A percentile compares a stretch with the other conserved stretches of the same genome.
Conservation (phyloP, 805 yeast genomes). For the Zygoascus flipseniorum region DNA sequence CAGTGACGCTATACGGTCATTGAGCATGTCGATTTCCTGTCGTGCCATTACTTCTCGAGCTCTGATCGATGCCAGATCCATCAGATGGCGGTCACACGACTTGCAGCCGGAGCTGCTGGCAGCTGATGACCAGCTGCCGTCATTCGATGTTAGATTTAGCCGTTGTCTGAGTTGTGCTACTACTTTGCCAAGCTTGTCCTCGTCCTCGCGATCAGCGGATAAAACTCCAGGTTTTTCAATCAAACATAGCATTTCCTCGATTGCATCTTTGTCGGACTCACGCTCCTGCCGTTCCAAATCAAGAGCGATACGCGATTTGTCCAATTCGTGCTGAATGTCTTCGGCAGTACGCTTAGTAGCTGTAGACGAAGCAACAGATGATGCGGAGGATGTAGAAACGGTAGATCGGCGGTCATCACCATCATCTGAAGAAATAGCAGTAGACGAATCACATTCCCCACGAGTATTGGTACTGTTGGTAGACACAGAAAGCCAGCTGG, state of each 20-base stretch:
- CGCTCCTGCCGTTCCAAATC: conserved; percentile 14
- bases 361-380: background rate
- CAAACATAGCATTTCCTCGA: background rate
- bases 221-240: background rate
- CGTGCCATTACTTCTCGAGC: conserved; percentile 25
- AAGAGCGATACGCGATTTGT: conserved; percentile 4
- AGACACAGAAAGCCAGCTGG: conserved; percentile 1
- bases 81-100: conserved; percentile 21
- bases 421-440: conserved; percentile 3
- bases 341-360: background rate
- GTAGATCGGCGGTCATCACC: background rate
- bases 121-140: background rate
- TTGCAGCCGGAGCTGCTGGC: conserved; percentile 7
- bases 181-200: background rate
- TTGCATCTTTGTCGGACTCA: conserved; percentile 5
- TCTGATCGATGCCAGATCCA: conserved; percentile 24
- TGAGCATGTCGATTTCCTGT: conserved; percentile 23
- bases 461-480: background rate
- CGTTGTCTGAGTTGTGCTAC: background rate
- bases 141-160: background rate
- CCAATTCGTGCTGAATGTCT: conserved; percentile 3
- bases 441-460: background rate
- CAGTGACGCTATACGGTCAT: conserved; percentile 9
- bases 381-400: background rate
- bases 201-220: background rate